Evolutionary conservation across 345 rosid species (phyloP), one percentile per base, ranked within the genome.

Genomic region (Isatis tinctoria): DNA sequence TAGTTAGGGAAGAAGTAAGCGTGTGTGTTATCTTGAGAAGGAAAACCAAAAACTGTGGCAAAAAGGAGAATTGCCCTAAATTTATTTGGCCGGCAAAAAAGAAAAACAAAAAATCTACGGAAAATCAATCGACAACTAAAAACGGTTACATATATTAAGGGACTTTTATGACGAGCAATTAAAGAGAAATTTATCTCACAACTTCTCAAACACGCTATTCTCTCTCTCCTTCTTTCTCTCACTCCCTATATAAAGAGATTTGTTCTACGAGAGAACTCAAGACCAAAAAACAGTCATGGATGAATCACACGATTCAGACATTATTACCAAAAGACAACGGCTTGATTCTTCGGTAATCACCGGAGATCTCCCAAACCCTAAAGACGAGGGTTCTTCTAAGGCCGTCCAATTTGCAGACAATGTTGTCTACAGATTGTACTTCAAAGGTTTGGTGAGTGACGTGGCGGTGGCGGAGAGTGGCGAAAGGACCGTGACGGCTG

Each of bases 391-490:
- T n/a, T 3, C 35, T 58, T 30, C 36, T 30, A 12, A 54, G 3
- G 10, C 39, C 18, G 13, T 12, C 27, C 61, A 39, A 30, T 53
- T n/a, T 39, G 62, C 43, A 3, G 51, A 52, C n/a, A 4, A 52
- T 17, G 22, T 20, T 6, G 54, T 56, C n/a, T 43, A 57, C 44
- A 69, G n/a, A 43, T 30, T 69, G 56, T 69, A 69, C 41, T 69
- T 69, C 65, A 57, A 69, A 39, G 73, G 73, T 57, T 30, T 69
- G 65, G 56, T 57, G 8, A 30, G 44, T 18, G 11, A 57, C 41
- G 41, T 43, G 35, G 30, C 2, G 52, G 64, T 11, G n/a, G n/a
- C 24, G 2, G 48, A 67, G 4, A 45, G 37, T 14, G 56, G 37
- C 16, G 36, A 26, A 27, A 53, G n/a, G 30, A 24, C n/a, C 30